Evolutionary conservation across 192 early-diverging fungal genomes (phyloP), one percentile per base, ranked within the genome.

Genomic region (Entomortierella parvispora): DNA sequence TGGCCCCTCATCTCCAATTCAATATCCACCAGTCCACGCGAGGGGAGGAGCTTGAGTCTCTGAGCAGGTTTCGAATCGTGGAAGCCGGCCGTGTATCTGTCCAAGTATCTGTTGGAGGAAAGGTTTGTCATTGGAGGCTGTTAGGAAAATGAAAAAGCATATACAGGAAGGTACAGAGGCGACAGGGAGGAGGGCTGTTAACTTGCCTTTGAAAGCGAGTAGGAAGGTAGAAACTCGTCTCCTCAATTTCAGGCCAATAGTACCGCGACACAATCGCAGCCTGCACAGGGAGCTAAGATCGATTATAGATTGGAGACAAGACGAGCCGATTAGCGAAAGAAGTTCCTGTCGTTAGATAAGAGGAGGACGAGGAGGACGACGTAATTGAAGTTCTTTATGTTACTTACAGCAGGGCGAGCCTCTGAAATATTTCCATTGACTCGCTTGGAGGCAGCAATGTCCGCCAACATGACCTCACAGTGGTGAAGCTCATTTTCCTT

Each of bases 381-480:
- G n/a, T n/a, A n/a, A n/a, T n/a, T n/a, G n/a, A 40, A 40, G 37
- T 40, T 40, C 33, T 32, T 37, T 26, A 43, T 55, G 46, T 58
- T 12, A 1, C 29, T 53, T 81, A 71, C 79, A 25, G 43, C 25
- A n/a, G 70, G 68, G 49, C 52, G 46, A 15, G 62, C 47, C 9
- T 84, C 81, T 22, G 81, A 62, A n/a, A 90, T 79, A 51, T 80
- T 79, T 50, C 81, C 80, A 40, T 88, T 83, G 12, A 90, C 79
- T 23, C 93, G 82, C 42, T 88, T 87, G 0, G 92, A 93, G 42
- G 92, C 91, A 14, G 88, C 86, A 29, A 93, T 69, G 54, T 94
- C 93, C 58, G 90, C 92, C 5, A 94, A 79, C 93, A 94, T 94
- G 8, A 94, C 92, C 56, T 93, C 92, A 57, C 90, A 91, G 25